Evolutionary conservation across 768 basidiomycete species (phyloP).

Genomic region (Xerocomellus chrysenteron): DNA sequence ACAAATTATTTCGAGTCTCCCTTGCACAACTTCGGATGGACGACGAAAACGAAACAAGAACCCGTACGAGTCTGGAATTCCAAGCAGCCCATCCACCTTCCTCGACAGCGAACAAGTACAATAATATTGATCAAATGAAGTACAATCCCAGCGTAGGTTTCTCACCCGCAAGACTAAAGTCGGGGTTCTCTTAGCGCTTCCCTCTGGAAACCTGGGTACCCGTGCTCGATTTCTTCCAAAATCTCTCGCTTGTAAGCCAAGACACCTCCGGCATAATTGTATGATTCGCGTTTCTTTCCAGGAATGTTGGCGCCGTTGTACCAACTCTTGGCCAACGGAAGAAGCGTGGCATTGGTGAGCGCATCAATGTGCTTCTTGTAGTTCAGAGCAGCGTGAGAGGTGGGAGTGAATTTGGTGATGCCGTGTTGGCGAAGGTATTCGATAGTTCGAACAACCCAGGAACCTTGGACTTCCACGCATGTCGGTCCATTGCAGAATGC

Average conservation of each 20-base stretch:
- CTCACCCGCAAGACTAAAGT: not conserved
- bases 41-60: no score
- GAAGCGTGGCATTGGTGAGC: conserved; percentile 1
- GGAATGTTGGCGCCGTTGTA: conserved; percentile 3
- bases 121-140: not conserved
- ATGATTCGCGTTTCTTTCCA: conserved; percentile 7
- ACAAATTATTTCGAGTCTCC: not conserved
- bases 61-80: no score
- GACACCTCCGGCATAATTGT: conserved; percentile 5
- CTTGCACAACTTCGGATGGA: not conserved
- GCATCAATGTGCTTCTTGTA: conserved; percentile 11
- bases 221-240: conserved; percentile 8
- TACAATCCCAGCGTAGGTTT: no score
- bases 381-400: conserved; percentile 1
- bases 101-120: not conserved
- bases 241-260: conserved; percentile 8
- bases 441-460: conserved; percentile 15
- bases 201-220: conserved; percentile 14
- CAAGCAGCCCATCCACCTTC: not conserved
- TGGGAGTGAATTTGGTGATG: conserved; percentile 13
- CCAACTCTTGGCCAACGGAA: conserved; percentile 7
- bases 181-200: not conserved
- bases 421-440: conserved; percentile 2
- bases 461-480: conserved; percentile 5
- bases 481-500: conserved; percentile 9